Conservation (phyloP, 305 asterid genomes). For the Fraxinus albicans region DNA sequence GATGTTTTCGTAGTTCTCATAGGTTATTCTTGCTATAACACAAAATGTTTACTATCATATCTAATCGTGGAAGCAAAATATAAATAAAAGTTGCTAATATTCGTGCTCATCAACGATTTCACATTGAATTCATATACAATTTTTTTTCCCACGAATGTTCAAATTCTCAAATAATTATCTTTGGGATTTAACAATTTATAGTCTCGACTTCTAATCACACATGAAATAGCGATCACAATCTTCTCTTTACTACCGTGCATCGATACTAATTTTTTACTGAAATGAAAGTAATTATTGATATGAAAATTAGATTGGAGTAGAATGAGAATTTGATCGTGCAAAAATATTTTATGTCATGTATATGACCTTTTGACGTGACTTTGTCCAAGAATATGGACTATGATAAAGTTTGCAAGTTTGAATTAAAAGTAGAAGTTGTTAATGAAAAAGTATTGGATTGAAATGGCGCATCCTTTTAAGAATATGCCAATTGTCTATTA, state of each 20-base stretch:
- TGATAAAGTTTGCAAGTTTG: background rate
- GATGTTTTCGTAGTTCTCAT: background rate
- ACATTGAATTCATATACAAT: background rate
- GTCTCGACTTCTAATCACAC: background rate
- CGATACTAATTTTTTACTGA: background rate
- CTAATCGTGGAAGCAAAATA: background rate
- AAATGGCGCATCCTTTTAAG: background rate
- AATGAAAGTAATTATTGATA: no score
- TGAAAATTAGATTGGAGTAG: background rate
- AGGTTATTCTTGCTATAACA: no score
- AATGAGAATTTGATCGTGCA: background rate
- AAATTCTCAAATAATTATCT: background rate
- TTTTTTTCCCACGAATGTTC: background rate
- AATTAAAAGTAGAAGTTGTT: background rate
- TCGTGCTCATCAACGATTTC: background rate
- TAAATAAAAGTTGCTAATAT: background rate
- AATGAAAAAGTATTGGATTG: background rate
- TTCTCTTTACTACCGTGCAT: background rate
- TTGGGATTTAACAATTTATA: background rate
- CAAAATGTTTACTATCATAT: background rate
- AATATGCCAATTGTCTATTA: no score
- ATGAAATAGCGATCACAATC: background rate
- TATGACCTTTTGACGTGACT: background rate
- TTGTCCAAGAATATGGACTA: background rate
- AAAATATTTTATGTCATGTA: no score